These are phyloP conservation scores for Aspergillus tubingensis DNA, from an alignment of 2,329 filamentous ascomycete species.

Conservation along the genomic window DNA sequence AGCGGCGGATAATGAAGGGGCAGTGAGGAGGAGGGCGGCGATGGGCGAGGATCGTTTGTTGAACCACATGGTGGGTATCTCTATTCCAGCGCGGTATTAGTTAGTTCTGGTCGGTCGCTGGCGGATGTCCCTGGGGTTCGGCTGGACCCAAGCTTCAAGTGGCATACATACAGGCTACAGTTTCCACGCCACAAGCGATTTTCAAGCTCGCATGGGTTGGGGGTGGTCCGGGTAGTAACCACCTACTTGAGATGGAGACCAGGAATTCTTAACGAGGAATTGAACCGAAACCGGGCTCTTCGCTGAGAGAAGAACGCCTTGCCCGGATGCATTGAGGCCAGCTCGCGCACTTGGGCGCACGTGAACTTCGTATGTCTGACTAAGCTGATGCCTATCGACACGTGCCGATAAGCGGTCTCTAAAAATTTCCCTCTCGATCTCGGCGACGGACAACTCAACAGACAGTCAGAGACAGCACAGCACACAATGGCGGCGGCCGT, in stretches of 20 bases:
- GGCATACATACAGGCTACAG: conserved; percentile 26
- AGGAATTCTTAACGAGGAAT: background rate
- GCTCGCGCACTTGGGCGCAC: conserved; percentile 20
- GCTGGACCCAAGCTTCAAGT: background rate
- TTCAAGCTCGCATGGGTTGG: conserved; percentile 17
- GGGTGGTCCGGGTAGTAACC: background rate
- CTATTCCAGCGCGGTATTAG: conserved; percentile 12
- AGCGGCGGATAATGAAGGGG: conserved; percentile 54
- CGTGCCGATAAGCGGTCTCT: conserved; percentile 27
- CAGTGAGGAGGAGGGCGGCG: conserved; percentile 32
- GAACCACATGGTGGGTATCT: conserved; percentile 39
- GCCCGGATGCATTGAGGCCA: conserved; percentile 17
- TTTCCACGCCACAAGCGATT: conserved; percentile 15
- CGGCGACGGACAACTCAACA: background rate
- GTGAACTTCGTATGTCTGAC: conserved; percentile 13
- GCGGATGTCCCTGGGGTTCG: background rate
- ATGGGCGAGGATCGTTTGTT: conserved; percentile 33
- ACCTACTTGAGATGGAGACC: background rate
- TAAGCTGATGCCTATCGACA: conserved; percentile 18
- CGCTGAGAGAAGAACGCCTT: background rate
- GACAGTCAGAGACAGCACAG: conserved; percentile 2
- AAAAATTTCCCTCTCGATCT: conserved; percentile 23
- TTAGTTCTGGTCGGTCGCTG: conserved; percentile 20
- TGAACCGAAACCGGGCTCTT: background rate
- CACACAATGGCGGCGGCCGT: conserved; percentile 30